Evolutionary conservation across 495 filamentous ascomycete genomes (phyloP), one percentile per base, ranked within the genome.

Genomic region (Penicillium argentinense): DNA sequence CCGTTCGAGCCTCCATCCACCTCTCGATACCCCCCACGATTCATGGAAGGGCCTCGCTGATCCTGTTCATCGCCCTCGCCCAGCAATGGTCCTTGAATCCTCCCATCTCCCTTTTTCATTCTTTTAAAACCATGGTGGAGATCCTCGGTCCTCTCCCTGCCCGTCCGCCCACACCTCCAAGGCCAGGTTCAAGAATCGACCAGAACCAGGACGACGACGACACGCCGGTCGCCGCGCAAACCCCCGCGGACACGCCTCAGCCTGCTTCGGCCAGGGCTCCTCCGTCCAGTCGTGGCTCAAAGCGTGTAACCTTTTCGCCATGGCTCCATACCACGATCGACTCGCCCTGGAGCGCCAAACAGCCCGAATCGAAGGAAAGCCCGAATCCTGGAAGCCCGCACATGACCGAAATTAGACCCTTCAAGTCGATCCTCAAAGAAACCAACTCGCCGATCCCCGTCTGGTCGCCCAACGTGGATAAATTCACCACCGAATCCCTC

Each of bases 391-490:
- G 25, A 89, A 84, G 58, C 81, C 87, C 9, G 55, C 81, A 18
- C 33, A 39, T 16, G 47, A 39, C 34, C 2, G 41, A 14, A 18
- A 30, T 28, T 3, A 28, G 48, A 17, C 54, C 54, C 5, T 57
- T 39, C 28, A 96, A 92, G 58, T 92, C 91, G 2, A 97, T 98
- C 44, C 77, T 98, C 37, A 98, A 97, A 64, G 60, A 75, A 14
- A 73, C 64, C 21, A 76, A 70, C 49, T 76, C 70, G 1, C 60
- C 68, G 47, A 62, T 73, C 54, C 62, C 69, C 47, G 57, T 68
- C 26, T 59, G 48, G 47, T 62, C 53, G 4, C 53, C 59, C 49
- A 68, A 36, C 49, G 59, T 77, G 42, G 71, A 72, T 27, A 51
- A 69, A 5, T 66, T 64, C 39, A 65, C 63, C 29, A 66, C 62